Base-by-base conservation (phyloP, 345 rosid species). In the Gossypium bickii region DNA sequence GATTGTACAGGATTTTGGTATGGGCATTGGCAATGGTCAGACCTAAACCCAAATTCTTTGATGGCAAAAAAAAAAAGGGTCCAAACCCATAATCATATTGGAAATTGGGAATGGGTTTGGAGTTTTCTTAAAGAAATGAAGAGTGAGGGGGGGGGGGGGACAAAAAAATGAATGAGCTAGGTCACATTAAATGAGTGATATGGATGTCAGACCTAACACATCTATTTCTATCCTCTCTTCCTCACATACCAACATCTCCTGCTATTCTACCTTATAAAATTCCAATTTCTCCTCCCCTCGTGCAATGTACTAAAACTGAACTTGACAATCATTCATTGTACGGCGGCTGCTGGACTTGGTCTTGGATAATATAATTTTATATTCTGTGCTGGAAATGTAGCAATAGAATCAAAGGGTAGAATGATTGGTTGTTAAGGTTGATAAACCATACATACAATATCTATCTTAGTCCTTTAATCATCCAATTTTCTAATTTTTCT, bases 351-450 rank as follows among this genome's bases (percentile, higher is more conserved):
- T 34, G 41, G 67, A 5, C 24, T 64, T 38, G 48, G 22, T 12
- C 20, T 2, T 29, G 12, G 45, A 17, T 34, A 58, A 10, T 58
- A 2, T 47, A 47, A 2, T 47, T 2, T 47, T 10, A 10, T 47
- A 12, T 11, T 10, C 3, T 56, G 25, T 2, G 11, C 8, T 56
- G 6, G 9, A 57, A 3, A 20, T 12, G 25, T 6, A 25, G 41
- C 13, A 60, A 60, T 25, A 27, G 41, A 4, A 34, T 34, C 41
- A 7, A 27, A 0, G 4, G 4, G n/a, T 17, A 51, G 17, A 17
- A 16, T 13, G 68, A 38, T 64, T 64, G 68, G 68, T 38, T 64
- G 49, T 64, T 64, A 64, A 17, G 47, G 47, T 63, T 38, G 67
- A 63, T 63, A 63, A 38, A 38, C 2, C 1, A 17, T 12, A 41